These are phyloP conservation scores for Gardenia jasminoides DNA, from an alignment of 257 asterid genomes.

Conservation along the genomic window DNA sequence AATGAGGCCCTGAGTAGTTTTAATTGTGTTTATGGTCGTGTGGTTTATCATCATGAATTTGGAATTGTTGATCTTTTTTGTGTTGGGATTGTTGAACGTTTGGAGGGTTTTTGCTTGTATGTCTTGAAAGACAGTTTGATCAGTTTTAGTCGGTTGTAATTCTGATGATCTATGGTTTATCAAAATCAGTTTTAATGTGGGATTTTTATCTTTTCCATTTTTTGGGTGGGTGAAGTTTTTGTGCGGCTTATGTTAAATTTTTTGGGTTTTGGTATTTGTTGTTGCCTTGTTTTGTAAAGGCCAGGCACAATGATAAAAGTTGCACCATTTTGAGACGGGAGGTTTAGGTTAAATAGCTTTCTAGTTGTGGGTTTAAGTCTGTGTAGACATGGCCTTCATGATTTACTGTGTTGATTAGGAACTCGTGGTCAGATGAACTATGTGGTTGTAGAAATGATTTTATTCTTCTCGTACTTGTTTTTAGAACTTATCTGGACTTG, in stretches of 20 bases:
- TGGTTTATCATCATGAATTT: not conserved
- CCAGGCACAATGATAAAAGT: not conserved
- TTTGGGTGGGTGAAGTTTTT: not conserved
- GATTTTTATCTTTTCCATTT: not conserved
- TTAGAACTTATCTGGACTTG: not conserved
- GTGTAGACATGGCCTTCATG: not conserved
- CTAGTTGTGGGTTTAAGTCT: not conserved
- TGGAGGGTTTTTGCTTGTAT: conserved; percentile 1
- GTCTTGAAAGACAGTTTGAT: conserved; percentile 5
- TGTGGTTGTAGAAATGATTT: not conserved
- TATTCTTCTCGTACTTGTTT: not conserved
- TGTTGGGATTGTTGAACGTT: conserved; percentile 4
- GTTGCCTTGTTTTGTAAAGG: not conserved
- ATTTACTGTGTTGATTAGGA: not conserved
- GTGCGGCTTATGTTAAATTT: conserved; percentile 2
- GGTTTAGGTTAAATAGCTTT: not conserved
- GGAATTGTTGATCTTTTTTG: conserved; percentile 17
- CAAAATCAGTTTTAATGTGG: not conserved
- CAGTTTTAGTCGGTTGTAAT: not conserved
- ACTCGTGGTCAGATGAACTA: not conserved
- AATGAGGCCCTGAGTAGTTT: not conserved
- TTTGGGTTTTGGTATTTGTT: not conserved
- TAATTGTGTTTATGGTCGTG: not conserved
- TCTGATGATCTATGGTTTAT: conserved; percentile 3
- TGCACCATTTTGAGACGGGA: not conserved